Evolutionary conservation across 2,329 filamentous ascomycete genomes (phyloP).

Genomic region (Exophiala viscosa): DNA sequence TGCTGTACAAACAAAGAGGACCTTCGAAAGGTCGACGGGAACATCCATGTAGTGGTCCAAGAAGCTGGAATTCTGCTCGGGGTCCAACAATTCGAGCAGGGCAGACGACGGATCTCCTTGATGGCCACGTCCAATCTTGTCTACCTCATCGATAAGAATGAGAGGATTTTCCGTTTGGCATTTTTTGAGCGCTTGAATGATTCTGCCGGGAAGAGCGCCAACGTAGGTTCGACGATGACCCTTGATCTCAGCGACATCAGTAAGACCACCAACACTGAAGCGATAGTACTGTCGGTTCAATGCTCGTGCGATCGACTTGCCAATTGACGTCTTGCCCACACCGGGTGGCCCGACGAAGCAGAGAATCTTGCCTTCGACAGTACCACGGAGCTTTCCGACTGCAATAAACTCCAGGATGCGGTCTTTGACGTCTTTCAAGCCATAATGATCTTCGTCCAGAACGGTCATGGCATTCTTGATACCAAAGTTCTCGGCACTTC

Average conservation of each 20-base stretch:
- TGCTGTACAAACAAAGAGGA: constrained; percentile 96
- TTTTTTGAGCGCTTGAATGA: constrained; percentile 98
- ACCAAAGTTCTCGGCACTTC: constrained; percentile 93
- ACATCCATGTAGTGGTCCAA: constrained; percentile 98
- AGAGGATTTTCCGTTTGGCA: constrained; percentile 98
- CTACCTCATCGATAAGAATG: constrained; percentile 93
- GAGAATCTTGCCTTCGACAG: constrained; percentile 95
- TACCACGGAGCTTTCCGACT: constrained; percentile 92
- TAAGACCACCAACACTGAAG: constrained; percentile 94
- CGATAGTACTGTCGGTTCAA: constrained; percentile 96
- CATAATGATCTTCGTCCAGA: constrained; percentile 93
- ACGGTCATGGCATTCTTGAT: constrained; percentile 88
- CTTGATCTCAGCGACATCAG: constrained; percentile 98
- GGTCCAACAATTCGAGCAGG: constrained; percentile 86
- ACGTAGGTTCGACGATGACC: constrained; percentile 95
- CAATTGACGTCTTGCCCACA: constrained; percentile 98
- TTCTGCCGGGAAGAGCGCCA: constrained; percentile 87
- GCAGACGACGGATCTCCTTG: constrained; percentile 96
- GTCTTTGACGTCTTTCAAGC: constrained; percentile 96
- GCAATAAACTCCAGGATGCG: constrained; percentile 98
- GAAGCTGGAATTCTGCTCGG: constrained; percentile 96
- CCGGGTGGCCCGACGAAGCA: constrained; percentile 96
- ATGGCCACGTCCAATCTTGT: constrained; percentile 95
- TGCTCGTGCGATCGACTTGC: constrained; percentile 93
- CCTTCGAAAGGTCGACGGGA: constrained; percentile 93